Evolutionary conservation across 192 early-diverging fungal genomes (phyloP), one percentile per base, ranked within the genome.

Genomic region (Fimicolochytrium jonesii): DNA sequence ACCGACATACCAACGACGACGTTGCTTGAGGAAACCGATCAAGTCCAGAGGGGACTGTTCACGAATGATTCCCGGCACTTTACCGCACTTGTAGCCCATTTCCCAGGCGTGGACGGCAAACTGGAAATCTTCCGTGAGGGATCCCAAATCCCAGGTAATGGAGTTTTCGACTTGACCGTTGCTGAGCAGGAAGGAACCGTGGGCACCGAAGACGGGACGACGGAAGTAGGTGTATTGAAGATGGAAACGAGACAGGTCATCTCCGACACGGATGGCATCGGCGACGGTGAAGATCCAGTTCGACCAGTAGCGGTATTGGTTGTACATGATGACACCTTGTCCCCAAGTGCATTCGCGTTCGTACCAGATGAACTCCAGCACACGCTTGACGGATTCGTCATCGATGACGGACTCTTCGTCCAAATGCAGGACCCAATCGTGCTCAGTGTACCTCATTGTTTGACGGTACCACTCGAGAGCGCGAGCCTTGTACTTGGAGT

Each of bases 371-470:
- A 82, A 82, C 51, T 79, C 77, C 41, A 82, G 66, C 9, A 68
- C 49, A 17, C 74, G 68, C 42, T 65, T 67, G 36, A 82, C 77
- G 39, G 71, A 71, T 46, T 82, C 74, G 66, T 79, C 76, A 46
- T 82, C 80, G 72, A 82, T 82, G 26, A 82, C 80, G 41, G 74
- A 77, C 58, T 82, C 80, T 67, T 82, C 80, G 54, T 82, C 80
- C 48, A 82, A 56, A 47, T 82, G 80, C 22, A 82, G 68, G 31
- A 82, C 68, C 80, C 80, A 82, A 70, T 82, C 80, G 64, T 77
- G 70, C 56, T 82, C 77, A 30, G 80, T 79, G 67, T 66, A 77
- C 6, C 65, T 60, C 72, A 79, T 72, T 15, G 74, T 76, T 57
- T 79, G 77, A 34, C 80, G 73, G 71, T 82, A 82, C 80, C 80